These are phyloP conservation scores for Pyrenula massariospora DNA, from an alignment of 495 filamentous ascomycete genomes.

Conservation along the genomic window DNA sequence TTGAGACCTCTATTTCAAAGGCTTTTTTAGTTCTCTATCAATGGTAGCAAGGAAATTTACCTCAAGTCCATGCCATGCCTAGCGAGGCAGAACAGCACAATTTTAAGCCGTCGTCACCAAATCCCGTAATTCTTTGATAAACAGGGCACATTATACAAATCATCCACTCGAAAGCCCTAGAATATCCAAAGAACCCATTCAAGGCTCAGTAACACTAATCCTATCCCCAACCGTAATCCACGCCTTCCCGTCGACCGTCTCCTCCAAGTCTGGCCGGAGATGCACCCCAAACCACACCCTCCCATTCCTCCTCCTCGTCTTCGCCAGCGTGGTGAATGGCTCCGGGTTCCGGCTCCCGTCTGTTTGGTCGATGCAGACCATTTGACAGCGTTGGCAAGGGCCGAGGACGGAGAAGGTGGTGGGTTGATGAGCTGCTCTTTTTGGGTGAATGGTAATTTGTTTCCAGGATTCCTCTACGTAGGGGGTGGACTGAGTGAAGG, in stretches of 20 bases:
- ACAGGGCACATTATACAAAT: too few species aligned
- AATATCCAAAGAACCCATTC: too few species aligned
- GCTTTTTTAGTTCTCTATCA: too few species aligned
- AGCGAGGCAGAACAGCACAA: too few species aligned
- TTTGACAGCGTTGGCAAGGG: conserved; percentile 78
- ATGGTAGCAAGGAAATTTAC: too few species aligned
- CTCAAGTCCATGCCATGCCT: too few species aligned
- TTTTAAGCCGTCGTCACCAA: too few species aligned
- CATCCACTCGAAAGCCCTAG: too few species aligned
- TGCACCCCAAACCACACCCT: conserved; percentile 84
- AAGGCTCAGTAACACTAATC: conserved; percentile 2
- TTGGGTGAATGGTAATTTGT: conserved; percentile 22
- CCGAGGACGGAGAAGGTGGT: conserved; percentile 58
- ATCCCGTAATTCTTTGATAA: too few species aligned
- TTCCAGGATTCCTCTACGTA: conserved; percentile 44
- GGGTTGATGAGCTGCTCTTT: neutral
- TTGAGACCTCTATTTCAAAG: too few species aligned
- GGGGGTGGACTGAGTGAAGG: conserved; percentile 32
- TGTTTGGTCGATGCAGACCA: conserved; percentile 86
- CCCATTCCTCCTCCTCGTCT: conserved; percentile 69
- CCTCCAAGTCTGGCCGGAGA: conserved; percentile 20
- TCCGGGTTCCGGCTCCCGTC: conserved; percentile 69
- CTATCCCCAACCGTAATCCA: conserved; percentile 8
- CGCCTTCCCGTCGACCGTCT: neutral
- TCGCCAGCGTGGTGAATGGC: conserved; percentile 77